Evolutionary conservation across 1,139 yeast species (phyloP), one percentile per base, ranked within the genome.

Genomic region (Candida tropicalis): DNA sequence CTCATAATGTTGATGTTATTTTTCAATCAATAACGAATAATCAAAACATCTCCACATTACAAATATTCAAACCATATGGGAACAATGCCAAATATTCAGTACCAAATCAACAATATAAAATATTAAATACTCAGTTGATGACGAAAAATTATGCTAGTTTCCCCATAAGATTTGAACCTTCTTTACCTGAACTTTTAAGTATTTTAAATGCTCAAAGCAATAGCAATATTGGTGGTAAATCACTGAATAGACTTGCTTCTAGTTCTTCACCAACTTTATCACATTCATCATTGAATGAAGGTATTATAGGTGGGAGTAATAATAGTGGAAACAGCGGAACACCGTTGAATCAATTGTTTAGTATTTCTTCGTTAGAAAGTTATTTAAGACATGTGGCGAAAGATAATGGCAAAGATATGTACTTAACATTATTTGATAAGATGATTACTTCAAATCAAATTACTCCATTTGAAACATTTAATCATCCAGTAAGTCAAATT

Each of bases 391-490:
- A 62, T 37, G 38, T 45, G 18, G 42, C 59, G 7, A 38, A 38
- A 4, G 34, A 35, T 9, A 27, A 39, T 3, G 42, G 46, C 13
- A 51, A 54, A 7, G 68, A 66, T 39, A 53, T 85, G n/a, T 87
- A 84, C 55, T 65, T 79, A 47, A 76, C 77, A 38, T 74, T 83
- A 52, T 75, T 87, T 50, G 74, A 84, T 37, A 77, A 82, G 49
- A 60, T 87, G 22, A 70, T 87, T 18, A 74, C 91, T 0, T 74
- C 86, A 11, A 75, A 80, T 28, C 75, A 76, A 18, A 69, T 87
- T 5, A 82, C 89, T 2, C 85, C 96, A 1, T 90, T 88, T 60
- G 98, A 93, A 60, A 84, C 93, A 2, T 85, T 91, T 59, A 85
- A 88, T 53, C 98, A 93, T 59, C 98, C 99, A 0, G 79, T 90